Percentiles rank a stretch among this genome's conserved stretches.
Conservation (phyloP, 805 yeast species). For the Hanseniaspora mollemarum region DNA sequence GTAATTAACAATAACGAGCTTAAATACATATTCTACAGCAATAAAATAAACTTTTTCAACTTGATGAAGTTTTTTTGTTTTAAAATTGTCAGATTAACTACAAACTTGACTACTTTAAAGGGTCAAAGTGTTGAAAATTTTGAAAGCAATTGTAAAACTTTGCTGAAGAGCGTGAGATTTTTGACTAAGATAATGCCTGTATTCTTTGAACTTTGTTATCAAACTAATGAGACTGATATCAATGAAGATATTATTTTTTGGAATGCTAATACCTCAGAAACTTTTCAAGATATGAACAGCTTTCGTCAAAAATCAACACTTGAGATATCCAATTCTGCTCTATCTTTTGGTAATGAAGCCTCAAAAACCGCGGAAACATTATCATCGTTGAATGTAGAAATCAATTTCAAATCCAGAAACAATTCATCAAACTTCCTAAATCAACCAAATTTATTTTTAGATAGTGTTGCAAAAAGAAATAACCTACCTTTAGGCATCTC, state of each 20-base stretch:
- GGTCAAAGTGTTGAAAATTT: constrained; percentile 2
- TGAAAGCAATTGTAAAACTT: constrained; percentile 26
- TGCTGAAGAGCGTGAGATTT: constrained; percentile 52
- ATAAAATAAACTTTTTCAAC: constrained; percentile 45
- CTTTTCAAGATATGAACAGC: constrained; percentile 16
- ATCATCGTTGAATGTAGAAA: constrained; percentile 16
- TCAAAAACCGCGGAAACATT: constrained; percentile 18
- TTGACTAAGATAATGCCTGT: constrained; percentile 57
- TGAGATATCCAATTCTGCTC: constrained; percentile 21
- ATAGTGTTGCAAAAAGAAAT: constrained; percentile 18
- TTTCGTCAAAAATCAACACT: constrained; percentile 21
- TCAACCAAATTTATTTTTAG: constrained; percentile 15
- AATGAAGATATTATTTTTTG: constrained; percentile 33
- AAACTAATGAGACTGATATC: constrained; percentile 27
- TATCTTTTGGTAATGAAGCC: constrained; percentile 20
- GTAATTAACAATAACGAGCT: constrained; percentile 49
- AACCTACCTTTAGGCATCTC: constrained; percentile 31
- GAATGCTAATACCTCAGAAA: constrained; percentile 27
- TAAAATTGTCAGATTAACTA: constrained; percentile 26
- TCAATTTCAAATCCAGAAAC: constrained; percentile 10
- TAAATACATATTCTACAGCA: constrained; percentile 46
- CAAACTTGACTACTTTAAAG: constrained; percentile 18
- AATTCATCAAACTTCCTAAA: neutral
- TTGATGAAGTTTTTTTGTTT: constrained; percentile 36
- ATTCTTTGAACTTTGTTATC: constrained; percentile 43